These are phyloP conservation scores for Thermoascus crustaceus DNA, from an alignment of 2,329 filamentous ascomycete genomes.

Conservation along the genomic window DNA sequence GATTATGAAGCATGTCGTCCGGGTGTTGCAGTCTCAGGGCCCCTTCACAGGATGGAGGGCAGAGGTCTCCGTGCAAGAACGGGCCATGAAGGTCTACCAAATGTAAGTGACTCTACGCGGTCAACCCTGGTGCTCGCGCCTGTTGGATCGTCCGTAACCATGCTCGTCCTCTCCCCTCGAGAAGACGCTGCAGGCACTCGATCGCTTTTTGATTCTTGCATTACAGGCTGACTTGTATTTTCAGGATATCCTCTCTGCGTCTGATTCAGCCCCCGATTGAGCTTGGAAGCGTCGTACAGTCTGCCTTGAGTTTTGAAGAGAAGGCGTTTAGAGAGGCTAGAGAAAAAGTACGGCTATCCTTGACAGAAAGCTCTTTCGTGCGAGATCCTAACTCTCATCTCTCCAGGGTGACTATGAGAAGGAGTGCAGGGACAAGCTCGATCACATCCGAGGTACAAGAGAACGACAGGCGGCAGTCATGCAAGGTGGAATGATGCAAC, in stretches of 20 bases:
- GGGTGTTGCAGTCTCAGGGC: conserved; percentile 33
- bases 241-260: conserved; percentile 38
- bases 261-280: conserved; percentile 37
- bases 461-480: conserved; percentile 34
- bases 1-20: conserved; percentile 32
- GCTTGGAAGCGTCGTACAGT: conserved; percentile 29
- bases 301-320: conserved; percentile 38
- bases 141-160: not conserved
- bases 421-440: conserved; percentile 36
- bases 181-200: not conserved
- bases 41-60: conserved; percentile 39
- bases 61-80: conserved; percentile 31
- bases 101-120: conserved; percentile 26
- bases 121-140: not conserved
- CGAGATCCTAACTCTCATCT: conserved; percentile 1
- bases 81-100: conserved; percentile 36
- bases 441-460: conserved; percentile 38
- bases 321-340: conserved; percentile 36
- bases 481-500: conserved; percentile 33
- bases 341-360: conserved; percentile 20
- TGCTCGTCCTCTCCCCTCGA: not conserved
- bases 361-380: not conserved
- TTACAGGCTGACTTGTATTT: conserved; percentile 6
- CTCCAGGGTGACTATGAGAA: conserved; percentile 36
- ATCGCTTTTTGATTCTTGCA: not conserved